Conservation (phyloP, 2,329 filamentous ascomycete species). For the Blumeria graminis region DNA sequence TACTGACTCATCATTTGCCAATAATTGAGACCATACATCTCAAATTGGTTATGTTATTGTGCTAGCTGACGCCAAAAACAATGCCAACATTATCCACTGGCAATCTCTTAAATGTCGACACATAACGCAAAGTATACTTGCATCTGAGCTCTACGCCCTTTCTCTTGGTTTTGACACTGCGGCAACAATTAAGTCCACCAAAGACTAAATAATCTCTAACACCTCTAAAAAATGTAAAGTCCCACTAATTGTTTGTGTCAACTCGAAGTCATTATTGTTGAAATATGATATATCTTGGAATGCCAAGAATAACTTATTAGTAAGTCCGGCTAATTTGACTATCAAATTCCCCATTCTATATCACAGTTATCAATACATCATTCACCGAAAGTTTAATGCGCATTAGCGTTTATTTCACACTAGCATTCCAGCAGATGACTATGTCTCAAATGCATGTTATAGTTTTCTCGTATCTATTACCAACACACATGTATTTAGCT, state of each 20-base stretch:
- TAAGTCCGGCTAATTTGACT: too few relatives aligned
- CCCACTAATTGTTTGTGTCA: neutral
- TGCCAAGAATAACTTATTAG: too few relatives aligned
- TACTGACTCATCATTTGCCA: neutral
- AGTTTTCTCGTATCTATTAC: too few relatives aligned
- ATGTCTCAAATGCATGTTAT: too few relatives aligned
- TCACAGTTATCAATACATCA: too few relatives aligned
- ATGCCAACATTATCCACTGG: conserved; percentile 1
- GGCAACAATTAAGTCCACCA: neutral
- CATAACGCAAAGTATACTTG: conserved; percentile 4
- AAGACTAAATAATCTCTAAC: neutral
- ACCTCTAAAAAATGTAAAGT: neutral
- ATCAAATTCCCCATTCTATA: too few relatives aligned
- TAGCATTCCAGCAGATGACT: too few relatives aligned
- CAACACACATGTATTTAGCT: too few relatives aligned
- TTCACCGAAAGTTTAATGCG: too few relatives aligned
- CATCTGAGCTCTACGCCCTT: conserved; percentile 3
- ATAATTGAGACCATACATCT: neutral
- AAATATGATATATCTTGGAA: too few relatives aligned
- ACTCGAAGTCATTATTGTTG: neutral
- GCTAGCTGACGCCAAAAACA: neutral
- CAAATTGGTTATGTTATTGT: neutral
- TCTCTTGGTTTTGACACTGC: conserved; percentile 2
- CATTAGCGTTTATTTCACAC: too few relatives aligned
- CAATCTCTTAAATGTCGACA: neutral